Evolutionary conservation across 306 rosid species (phyloP).

Genomic region (Inga leiocalycina): DNA sequence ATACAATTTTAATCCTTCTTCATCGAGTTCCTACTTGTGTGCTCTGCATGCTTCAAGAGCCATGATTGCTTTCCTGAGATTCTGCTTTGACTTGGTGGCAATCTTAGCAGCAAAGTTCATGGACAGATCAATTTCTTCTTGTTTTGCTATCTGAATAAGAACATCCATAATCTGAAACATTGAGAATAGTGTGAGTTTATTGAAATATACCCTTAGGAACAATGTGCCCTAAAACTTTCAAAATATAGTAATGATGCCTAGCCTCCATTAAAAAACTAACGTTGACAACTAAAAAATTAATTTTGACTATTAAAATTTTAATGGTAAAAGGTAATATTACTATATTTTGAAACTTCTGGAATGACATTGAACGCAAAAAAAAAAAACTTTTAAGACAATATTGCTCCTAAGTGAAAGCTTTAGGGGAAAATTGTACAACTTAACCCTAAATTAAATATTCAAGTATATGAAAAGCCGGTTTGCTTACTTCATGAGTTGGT

Average conservation of each 20-base stretch:
- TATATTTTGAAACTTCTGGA: too few relatives aligned
- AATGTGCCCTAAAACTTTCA: too few relatives aligned
- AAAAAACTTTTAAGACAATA: too few relatives aligned
- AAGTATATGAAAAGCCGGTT: not conserved
- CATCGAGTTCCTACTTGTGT: slow-evolving; percentile 62
- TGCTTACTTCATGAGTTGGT: slow-evolving; percentile 70
- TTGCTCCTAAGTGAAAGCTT: too few relatives aligned
- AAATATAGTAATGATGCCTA: too few relatives aligned
- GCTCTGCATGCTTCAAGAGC: slow-evolving; percentile 92
- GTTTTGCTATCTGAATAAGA: slow-evolving; percentile 68
- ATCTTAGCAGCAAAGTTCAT: slow-evolving; percentile 71
- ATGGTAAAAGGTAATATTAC: fast-evolving
- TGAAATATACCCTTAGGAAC: not conserved
- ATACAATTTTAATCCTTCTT: not conserved
- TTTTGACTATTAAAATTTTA: too few relatives aligned
- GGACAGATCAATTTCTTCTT: slow-evolving; percentile 72
- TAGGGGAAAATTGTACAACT: too few relatives aligned
- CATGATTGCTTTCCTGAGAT: slow-evolving; percentile 84
- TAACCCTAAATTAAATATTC: too few relatives aligned
- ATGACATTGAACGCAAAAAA: too few relatives aligned
- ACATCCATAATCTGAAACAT: slow-evolving; percentile 66
- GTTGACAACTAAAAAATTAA: too few relatives aligned
- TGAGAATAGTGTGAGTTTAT: slow-evolving; percentile 18
- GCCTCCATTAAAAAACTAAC: too few relatives aligned
- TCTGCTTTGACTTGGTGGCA: slow-evolving; percentile 76